Evolutionary conservation across 2,329 filamentous ascomycete genomes (phyloP).

Genomic region (Albophoma yamanashiensis): DNA sequence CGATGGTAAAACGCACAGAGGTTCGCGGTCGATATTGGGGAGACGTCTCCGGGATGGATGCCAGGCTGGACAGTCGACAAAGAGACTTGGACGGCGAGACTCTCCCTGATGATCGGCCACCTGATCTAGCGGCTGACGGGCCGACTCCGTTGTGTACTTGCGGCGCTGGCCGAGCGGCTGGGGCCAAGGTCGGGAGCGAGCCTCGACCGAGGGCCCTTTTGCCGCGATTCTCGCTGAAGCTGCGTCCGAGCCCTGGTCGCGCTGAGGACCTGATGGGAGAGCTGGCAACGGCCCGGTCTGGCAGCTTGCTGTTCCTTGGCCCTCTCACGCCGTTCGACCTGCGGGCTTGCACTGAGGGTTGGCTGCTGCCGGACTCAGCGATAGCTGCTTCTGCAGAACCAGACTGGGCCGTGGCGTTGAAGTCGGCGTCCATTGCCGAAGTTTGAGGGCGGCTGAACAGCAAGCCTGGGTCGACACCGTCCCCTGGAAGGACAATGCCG

Average conservation of each 20-base stretch:
- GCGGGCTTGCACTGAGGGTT: conserved; percentile 20
- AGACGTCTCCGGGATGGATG: conserved; percentile 45
- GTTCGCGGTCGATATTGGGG: conserved; percentile 34
- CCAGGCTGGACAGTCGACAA: conserved; percentile 38
- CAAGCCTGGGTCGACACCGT: conserved; percentile 49
- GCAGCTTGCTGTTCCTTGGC: conserved; percentile 26
- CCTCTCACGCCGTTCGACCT: conserved; percentile 36
- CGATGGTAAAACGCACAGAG: conserved; percentile 53
- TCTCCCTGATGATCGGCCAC: conserved; percentile 32
- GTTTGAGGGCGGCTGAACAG: conserved; percentile 43
- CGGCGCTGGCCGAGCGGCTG: conserved; percentile 27
- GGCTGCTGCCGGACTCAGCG: conserved; percentile 13
- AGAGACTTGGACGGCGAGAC: conserved; percentile 42
- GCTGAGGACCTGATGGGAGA: conserved; percentile 41
- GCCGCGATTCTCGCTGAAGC: conserved; percentile 41
- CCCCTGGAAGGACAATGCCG: conserved; percentile 30
- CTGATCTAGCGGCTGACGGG: conserved; percentile 22
- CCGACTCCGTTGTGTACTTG: conserved; percentile 19
- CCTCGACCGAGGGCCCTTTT: conserved; percentile 29
- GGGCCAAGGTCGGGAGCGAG: conserved; percentile 35
- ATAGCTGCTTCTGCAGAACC: conserved; percentile 17
- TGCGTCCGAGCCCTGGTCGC: conserved; percentile 41
- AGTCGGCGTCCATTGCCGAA: conserved; percentile 31
- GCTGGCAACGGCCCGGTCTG: conserved; percentile 29
- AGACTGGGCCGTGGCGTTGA: conserved; percentile 16